A percentile compares a stretch with the other conserved stretches of the same genome.
These are phyloP conservation scores for Colletotrichum sp. DNA, from an alignment of 2,329 filamentous ascomycete genomes.

Conservation along the genomic window DNA sequence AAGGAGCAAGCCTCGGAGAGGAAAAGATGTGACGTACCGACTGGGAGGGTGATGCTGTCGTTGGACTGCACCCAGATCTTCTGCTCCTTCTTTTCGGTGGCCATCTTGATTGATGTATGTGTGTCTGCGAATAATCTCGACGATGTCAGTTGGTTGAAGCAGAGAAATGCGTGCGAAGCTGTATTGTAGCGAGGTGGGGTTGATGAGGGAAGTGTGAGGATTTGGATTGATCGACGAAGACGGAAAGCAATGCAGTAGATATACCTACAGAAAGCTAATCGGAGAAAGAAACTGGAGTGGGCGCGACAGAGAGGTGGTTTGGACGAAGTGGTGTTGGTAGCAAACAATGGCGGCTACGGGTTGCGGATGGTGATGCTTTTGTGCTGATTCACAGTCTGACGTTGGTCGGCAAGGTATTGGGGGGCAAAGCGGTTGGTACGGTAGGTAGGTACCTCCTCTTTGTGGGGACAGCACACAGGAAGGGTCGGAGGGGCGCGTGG, in stretches of 20 bases:
- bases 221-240: neutral
- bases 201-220: neutral
- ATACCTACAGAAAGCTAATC: neutral
- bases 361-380: neutral
- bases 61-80: slow-evolving; percentile 59
- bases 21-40: slow-evolving; percentile 32
- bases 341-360: neutral
- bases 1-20: neutral
- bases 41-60: slow-evolving; percentile 50
- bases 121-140: neutral
- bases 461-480: neutral
- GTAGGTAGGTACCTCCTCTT: neutral
- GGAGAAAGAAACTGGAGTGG: neutral
- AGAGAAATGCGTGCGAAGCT: neutral
- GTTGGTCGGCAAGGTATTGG: neutral
- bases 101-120: slow-evolving; percentile 33
- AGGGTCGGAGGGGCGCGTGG: neutral
- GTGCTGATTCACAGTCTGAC: neutral
- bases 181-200: neutral
- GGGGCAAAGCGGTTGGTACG: neutral
- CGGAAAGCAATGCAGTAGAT: neutral
- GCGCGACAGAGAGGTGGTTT: neutral
- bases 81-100: slow-evolving; percentile 34
- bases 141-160: neutral
- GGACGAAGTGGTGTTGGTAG: neutral